Evolutionary conservation across 2,329 filamentous ascomycete genomes (phyloP).

Genomic region (Venturia carpophila): DNA sequence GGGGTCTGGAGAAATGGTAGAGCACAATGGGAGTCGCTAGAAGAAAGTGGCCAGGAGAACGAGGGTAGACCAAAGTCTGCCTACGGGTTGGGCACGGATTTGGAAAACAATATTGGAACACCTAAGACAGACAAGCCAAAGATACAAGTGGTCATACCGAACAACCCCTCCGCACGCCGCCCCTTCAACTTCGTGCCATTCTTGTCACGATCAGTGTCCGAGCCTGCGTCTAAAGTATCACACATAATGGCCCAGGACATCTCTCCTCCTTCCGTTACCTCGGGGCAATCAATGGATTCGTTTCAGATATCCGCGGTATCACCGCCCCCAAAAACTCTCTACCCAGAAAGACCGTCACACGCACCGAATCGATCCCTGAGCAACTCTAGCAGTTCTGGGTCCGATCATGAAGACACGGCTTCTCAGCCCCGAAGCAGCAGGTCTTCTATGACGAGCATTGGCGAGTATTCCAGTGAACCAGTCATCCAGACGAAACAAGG

Average conservation of each 20-base stretch:
- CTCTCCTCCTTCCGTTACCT: constrained; percentile 19
- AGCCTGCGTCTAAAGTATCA: constrained; percentile 19
- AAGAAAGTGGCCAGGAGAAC: constrained; percentile 20
- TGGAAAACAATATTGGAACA: neutral
- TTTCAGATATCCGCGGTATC: constrained; percentile 13
- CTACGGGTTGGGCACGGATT: neutral
- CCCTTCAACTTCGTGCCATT: constrained; percentile 24
- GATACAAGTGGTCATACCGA: constrained; percentile 33
- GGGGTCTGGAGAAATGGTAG: constrained; percentile 40
- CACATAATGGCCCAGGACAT: constrained; percentile 22
- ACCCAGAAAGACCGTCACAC: constrained; percentile 14
- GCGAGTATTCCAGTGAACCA: constrained; percentile 2
- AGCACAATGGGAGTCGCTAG: constrained; percentile 33
- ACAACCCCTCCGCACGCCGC: constrained; percentile 24
- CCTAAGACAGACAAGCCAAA: constrained; percentile 10
- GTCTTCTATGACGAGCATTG: constrained; percentile 19
- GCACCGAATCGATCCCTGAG: neutral
- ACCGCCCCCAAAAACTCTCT: neutral
- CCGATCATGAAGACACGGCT: constrained; percentile 13
- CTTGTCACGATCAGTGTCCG: constrained; percentile 20
- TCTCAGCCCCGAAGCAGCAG: constrained; percentile 10
- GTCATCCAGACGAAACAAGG: neutral
- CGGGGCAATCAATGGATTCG: constrained; percentile 13
- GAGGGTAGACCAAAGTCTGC: neutral
- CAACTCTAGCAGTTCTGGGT: constrained; percentile 13